Conservation (phyloP, 345 rosid genomes). For the Eutrema yunnanense region DNA sequence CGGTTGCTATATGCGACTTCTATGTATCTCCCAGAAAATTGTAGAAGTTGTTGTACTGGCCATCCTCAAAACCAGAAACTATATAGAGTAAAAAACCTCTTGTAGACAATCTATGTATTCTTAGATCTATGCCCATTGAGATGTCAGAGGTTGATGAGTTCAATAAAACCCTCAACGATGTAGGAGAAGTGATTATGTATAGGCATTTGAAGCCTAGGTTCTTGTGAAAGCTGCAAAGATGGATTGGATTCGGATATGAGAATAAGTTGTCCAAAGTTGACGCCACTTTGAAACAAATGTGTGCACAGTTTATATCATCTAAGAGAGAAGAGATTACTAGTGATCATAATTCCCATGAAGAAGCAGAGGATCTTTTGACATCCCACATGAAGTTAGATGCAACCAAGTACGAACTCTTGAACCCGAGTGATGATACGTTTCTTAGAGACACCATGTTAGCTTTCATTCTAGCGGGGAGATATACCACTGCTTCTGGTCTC, state of each 20-base stretch:
- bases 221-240: conserved; percentile 25
- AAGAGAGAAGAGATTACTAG: conserved; percentile 4
- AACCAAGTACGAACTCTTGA: neutral
- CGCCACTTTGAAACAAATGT: neutral
- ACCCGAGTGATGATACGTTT: conserved; percentile 21
- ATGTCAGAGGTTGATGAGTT: too few species aligned
- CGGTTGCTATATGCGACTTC: too few species aligned
- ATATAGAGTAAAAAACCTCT: too few species aligned
- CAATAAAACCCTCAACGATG: too few species aligned
- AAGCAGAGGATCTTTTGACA: conserved; percentile 26
- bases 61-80: too few species aligned
- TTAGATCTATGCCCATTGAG: too few species aligned
- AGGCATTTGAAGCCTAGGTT: neutral
- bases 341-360: neutral
- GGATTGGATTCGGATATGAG: conserved; percentile 25
- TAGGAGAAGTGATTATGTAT: too few species aligned
- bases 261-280: conserved; percentile 17
- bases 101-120: too few species aligned
- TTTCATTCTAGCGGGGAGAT: conserved; percentile 41
- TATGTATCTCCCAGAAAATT: too few species aligned
- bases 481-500: conserved; percentile 6
- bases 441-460: conserved; percentile 34
- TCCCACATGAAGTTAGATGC: conserved; percentile 16
- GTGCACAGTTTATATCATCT: neutral
- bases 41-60: too few species aligned